A percentile compares a stretch with the other conserved stretches of the same genome.
These are phyloP conservation scores for Amphicarpaea edgeworthii DNA, from an alignment of 306 rosid species.

Conservation along the genomic window DNA sequence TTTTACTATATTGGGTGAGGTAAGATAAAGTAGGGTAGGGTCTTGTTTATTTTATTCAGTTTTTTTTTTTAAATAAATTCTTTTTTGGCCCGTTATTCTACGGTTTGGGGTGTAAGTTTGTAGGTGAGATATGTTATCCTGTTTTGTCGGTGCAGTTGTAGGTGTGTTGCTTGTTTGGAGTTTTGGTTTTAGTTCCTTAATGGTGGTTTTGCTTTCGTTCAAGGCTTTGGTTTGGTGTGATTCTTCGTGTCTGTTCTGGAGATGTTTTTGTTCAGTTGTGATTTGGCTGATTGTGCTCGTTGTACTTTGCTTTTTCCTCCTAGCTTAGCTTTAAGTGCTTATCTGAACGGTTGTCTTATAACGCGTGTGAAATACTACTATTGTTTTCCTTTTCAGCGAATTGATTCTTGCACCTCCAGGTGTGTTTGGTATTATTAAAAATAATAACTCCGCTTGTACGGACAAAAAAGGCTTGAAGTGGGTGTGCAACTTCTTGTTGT, in stretches of 20 bases:
- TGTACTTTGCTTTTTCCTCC: slow-evolving; percentile 36
- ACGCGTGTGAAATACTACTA: slow-evolving; percentile 37
- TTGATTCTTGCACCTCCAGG: slow-evolving; percentile 37
- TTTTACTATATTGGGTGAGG: slow-evolving; percentile 15
- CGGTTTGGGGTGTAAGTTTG: slow-evolving; percentile 25
- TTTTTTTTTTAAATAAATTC: too few species aligned
- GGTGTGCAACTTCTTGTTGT: slow-evolving; percentile 7
- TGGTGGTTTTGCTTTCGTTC: slow-evolving; percentile 9
- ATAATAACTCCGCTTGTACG: slow-evolving; percentile 17
- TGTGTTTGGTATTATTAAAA: slow-evolving; percentile 14
- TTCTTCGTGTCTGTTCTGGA: slow-evolving; percentile 33
- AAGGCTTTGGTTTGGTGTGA: slow-evolving; percentile 17
- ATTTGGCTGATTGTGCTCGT: slow-evolving; percentile 26
- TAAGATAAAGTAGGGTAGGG: slow-evolving; percentile 11
- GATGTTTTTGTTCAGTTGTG: slow-evolving; percentile 29
- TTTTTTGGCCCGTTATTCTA: not conserved
- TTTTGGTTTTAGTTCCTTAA: slow-evolving; percentile 2
- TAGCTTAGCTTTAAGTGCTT: slow-evolving; percentile 37
- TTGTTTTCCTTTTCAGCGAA: slow-evolving; percentile 43
- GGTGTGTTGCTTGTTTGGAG: not conserved
- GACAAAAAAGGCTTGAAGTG: slow-evolving; percentile 17
- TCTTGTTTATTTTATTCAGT: slow-evolving; percentile 12
- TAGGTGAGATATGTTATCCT: slow-evolving; percentile 21
- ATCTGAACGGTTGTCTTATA: slow-evolving; percentile 35
- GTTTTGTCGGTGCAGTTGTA: slow-evolving; percentile 42